These are phyloP conservation scores for Hordeum pubiflorum DNA, from an alignment of 202 grass and related monocot species.

Conservation along the genomic window DNA sequence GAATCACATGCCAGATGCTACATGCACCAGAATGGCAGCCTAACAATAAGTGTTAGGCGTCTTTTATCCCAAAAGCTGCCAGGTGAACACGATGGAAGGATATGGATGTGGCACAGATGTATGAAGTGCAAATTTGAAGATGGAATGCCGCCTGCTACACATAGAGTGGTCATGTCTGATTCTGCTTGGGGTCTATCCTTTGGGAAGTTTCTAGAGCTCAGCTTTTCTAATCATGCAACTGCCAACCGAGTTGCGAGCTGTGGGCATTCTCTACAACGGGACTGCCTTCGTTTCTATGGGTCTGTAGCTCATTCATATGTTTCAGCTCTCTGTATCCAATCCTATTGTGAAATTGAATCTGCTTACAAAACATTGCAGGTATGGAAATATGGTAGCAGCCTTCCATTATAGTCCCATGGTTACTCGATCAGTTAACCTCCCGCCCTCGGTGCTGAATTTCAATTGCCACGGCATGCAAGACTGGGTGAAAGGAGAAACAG, in stretches of 20 bases:
- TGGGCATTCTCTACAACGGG: conserved; percentile 83
- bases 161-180: conserved; percentile 76
- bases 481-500: conserved; percentile 72
- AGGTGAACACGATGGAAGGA: conserved; percentile 74
- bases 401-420: conserved; percentile 73
- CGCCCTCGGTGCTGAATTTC: conserved; percentile 59
- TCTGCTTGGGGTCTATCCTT: conserved; percentile 88
- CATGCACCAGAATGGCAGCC: conserved; percentile 70
- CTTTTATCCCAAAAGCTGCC: conserved; percentile 47
- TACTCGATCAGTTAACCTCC: conserved; percentile 74
- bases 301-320: conserved; percentile 33
- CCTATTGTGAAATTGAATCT: conserved; percentile 7
- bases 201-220: conserved; percentile 94
- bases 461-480: conserved; percentile 44
- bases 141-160: conserved; percentile 66
- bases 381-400: conserved; percentile 76
- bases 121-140: conserved; percentile 61
- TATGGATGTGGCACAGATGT: conserved; percentile 99
- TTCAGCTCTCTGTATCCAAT: background rate
- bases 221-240: conserved; percentile 75
- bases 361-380: conserved; percentile 42
- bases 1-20: conserved; percentile 79
- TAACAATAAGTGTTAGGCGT: conserved; percentile 64
- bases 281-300: conserved; percentile 90
- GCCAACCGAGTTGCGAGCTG: conserved; percentile 77